These are phyloP conservation scores for Simplicillium sp. DNA, from an alignment of 2,329 filamentous ascomycete species.

Conservation along the genomic window DNA sequence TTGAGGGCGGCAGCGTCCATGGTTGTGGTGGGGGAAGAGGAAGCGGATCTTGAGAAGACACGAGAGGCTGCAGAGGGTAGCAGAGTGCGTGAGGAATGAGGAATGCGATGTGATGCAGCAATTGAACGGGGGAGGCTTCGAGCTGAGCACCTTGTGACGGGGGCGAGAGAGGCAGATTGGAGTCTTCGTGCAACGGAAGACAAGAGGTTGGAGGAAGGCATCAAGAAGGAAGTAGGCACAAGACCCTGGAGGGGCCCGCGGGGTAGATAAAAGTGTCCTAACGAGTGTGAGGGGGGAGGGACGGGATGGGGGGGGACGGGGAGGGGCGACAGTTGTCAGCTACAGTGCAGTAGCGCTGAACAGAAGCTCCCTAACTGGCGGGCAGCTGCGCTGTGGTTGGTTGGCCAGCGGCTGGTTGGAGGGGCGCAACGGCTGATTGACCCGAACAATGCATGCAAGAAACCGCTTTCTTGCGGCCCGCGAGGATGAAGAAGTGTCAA, in stretches of 20 bases:
- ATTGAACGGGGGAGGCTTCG: too few relatives aligned
- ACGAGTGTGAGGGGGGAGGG: slow-evolving; percentile 12
- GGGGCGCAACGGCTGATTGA: too few relatives aligned
- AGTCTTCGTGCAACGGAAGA: slow-evolving; percentile 25
- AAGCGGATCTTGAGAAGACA: slow-evolving; percentile 1
- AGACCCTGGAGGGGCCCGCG: too few relatives aligned
- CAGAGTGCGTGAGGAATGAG: slow-evolving; percentile 1
- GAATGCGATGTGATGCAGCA: neutral
- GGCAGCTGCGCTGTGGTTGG: too few relatives aligned
- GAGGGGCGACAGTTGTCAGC: too few relatives aligned
- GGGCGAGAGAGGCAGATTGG: slow-evolving; percentile 11
- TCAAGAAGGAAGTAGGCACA: slow-evolving; percentile 8
- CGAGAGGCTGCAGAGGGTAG: slow-evolving; percentile 1
- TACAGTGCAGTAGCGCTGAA: too few relatives aligned
- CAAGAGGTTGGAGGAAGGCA: slow-evolving; percentile 23
- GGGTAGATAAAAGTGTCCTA: neutral
- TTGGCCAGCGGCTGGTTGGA: too few relatives aligned
- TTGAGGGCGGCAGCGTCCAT: slow-evolving; percentile 53
- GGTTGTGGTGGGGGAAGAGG: slow-evolving; percentile 19
- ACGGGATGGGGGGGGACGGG: neutral
- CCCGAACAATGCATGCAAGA: too few relatives aligned
- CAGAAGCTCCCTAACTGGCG: too few relatives aligned
- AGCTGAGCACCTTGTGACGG: too few relatives aligned
- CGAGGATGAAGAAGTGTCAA: too few relatives aligned
- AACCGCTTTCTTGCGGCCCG: too few relatives aligned